phyloP scores from a whole-genome alignment of 2,329 filamentous ascomycete genomes.

The Cladosporium phlei region DNA sequence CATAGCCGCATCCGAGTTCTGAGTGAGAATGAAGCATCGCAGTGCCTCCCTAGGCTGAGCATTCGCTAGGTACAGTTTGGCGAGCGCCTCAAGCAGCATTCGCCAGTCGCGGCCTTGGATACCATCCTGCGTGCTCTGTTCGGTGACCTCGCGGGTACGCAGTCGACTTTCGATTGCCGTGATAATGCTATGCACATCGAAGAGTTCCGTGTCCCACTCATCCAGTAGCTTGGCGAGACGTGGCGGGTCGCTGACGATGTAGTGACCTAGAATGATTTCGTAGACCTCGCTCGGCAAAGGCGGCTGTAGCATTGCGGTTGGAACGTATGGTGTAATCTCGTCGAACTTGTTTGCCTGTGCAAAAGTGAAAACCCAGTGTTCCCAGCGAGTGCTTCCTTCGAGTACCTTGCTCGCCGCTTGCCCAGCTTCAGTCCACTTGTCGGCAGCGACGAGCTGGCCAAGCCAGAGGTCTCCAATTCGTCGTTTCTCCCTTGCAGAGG shows the following conservation, averaged over 20 bases:
- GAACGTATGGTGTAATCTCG: slow-evolving; percentile 81
- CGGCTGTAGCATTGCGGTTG: slow-evolving; percentile 69
- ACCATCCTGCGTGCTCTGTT: slow-evolving; percentile 71
- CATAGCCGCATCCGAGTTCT: slow-evolving; percentile 89
- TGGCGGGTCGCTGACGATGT: slow-evolving; percentile 71
- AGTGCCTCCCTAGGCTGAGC: slow-evolving; percentile 80
- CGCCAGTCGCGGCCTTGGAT: slow-evolving; percentile 73
- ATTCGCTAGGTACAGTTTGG: slow-evolving; percentile 75
- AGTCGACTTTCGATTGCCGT: slow-evolving; percentile 78
- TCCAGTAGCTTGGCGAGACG: slow-evolving; percentile 76
- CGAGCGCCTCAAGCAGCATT: slow-evolving; percentile 80
- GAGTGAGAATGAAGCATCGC: slow-evolving; percentile 80
- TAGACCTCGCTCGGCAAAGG: slow-evolving; percentile 78
- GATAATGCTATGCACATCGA: slow-evolving; percentile 71
- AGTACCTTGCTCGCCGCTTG: slow-evolving; percentile 78
- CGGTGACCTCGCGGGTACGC: slow-evolving; percentile 65
- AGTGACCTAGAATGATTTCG: slow-evolving; percentile 83
- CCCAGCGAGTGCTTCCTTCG: slow-evolving; percentile 75
- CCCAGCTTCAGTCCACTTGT: slow-evolving; percentile 74
- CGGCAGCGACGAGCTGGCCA: slow-evolving; percentile 69
- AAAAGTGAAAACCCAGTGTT: slow-evolving; percentile 93
- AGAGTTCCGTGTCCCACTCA: slow-evolving; percentile 77
- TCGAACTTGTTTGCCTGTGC: slow-evolving; percentile 80
- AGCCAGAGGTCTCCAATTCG: slow-evolving; percentile 92
- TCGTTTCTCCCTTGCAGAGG: slow-evolving; percentile 75